Percentiles rank a stretch among this genome's conserved stretches.
Conservation (phyloP, 2,329 filamentous ascomycete species). For the Colletotrichum spinosum region DNA sequence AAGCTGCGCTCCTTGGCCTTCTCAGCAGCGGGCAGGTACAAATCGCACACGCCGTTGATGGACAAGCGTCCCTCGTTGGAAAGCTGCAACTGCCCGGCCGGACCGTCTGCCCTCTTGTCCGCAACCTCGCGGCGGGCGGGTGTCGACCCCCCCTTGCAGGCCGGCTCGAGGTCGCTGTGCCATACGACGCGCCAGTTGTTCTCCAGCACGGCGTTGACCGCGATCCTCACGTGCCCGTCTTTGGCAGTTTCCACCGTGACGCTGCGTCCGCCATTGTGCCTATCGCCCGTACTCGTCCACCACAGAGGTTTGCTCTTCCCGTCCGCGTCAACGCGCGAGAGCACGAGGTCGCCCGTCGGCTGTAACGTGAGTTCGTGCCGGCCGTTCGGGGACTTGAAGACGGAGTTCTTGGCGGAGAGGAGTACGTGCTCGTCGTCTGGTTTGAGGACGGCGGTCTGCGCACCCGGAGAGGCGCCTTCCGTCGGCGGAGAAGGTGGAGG, state of each 20-base stretch:
- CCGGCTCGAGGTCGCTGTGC: constrained; percentile 36
- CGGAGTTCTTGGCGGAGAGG: constrained; percentile 18
- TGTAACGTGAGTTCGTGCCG: constrained; percentile 29
- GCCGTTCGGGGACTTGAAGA: constrained; percentile 29
- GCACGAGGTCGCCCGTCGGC: constrained; percentile 35
- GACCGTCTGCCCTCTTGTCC: background rate
- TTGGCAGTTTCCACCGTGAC: constrained; percentile 15
- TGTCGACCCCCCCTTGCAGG: constrained; percentile 3
- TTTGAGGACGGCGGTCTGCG: constrained; percentile 2
- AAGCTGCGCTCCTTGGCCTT: constrained; percentile 31
- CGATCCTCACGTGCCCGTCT: constrained; percentile 17
- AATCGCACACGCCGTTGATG: constrained; percentile 33
- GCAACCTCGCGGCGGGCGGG: background rate
- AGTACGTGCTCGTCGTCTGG: constrained; percentile 28
- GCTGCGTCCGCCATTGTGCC: constrained; percentile 14
- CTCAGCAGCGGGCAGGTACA: constrained; percentile 26
- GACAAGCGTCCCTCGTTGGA: constrained; percentile 31
- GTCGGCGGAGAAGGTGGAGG: background rate
- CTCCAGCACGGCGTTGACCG: constrained; percentile 18
- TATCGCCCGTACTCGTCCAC: constrained; percentile 36
- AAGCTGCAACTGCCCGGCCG: constrained; percentile 28
- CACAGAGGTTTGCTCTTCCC: constrained; percentile 26
- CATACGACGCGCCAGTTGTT: constrained; percentile 32
- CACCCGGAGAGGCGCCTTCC: background rate
- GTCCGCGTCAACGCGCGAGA: constrained; percentile 17